phyloP scores from a whole-genome alignment of 2,329 filamentous ascomycete genomes.

The Microsporum ferrugineum region DNA sequence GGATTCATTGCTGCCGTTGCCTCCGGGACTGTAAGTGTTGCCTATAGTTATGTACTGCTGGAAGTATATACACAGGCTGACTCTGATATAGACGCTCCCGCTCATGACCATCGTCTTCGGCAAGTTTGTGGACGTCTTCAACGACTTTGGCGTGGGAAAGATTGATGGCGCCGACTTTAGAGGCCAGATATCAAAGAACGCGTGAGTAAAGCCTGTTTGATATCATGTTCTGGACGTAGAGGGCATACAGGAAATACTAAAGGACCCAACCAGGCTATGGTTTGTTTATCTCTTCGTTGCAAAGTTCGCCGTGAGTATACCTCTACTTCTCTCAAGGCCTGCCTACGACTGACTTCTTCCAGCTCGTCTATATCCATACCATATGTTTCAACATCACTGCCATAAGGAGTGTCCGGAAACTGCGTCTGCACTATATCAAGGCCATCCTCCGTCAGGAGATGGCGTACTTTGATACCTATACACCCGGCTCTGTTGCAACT shows the following conservation, averaged over 20 bases:
- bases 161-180: conserved; percentile 27
- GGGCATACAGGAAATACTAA: not conserved
- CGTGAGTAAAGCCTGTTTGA: conserved; percentile 15
- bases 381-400: conserved; percentile 39
- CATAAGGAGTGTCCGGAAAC: conserved; percentile 19
- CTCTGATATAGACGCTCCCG: conserved; percentile 19
- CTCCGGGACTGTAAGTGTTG: conserved; percentile 8
- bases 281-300: conserved; percentile 61
- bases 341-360: conserved; percentile 22
- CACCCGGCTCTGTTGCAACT: conserved; percentile 16
- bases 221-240: no score
- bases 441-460: conserved; percentile 19
- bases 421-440: conserved; percentile 17
- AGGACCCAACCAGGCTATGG: conserved; percentile 38
- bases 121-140: conserved; percentile 39
- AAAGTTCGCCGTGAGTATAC: conserved; percentile 26
- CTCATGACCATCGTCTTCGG: conserved; percentile 45
- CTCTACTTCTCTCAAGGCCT: not conserved
- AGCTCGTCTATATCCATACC: conserved; percentile 51
- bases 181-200: conserved; percentile 27
- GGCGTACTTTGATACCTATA: conserved; percentile 22
- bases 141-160: conserved; percentile 29
- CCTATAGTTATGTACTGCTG: not conserved
- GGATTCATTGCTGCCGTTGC: conserved; percentile 10
- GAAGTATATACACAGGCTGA: not conserved